Percentiles rank a stretch among this genome's conserved stretches.
Conservation (phyloP, 306 rosid species). For the Clitoria ternatea region DNA sequence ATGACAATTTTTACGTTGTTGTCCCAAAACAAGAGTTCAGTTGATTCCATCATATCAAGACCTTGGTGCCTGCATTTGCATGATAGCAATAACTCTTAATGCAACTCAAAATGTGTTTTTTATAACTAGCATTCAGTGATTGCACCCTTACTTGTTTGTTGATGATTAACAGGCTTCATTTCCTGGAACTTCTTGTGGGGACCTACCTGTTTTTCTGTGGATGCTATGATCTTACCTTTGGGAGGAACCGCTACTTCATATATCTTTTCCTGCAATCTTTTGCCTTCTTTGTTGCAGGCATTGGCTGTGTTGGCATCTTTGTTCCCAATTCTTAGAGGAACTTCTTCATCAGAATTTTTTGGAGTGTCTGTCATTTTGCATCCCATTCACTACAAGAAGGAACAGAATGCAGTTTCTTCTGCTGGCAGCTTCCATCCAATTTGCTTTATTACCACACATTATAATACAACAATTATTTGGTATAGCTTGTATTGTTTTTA, state of each 20-base stretch:
- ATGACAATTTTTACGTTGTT: too few relatives aligned
- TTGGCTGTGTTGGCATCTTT: constrained; percentile 80
- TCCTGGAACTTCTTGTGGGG: constrained; percentile 71
- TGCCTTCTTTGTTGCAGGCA: constrained; percentile 84
- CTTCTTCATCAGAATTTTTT: background rate
- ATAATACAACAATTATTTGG: constrained; percentile 15
- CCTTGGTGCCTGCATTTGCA: background rate
- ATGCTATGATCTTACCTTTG: constrained; percentile 68
- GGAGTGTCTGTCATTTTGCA: background rate
- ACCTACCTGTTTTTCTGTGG: constrained; percentile 76
- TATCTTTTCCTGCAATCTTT: constrained; percentile 78
- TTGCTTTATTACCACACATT: constrained; percentile 25
- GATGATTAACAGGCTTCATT: constrained; percentile 53
- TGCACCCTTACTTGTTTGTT: constrained; percentile 23
- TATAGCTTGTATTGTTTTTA: constrained; percentile 21
- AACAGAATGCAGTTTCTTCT: constrained; percentile 20
- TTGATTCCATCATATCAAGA: background rate
- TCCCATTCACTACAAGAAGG: constrained; percentile 19
- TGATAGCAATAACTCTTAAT: background rate
- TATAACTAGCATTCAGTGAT: background rate
- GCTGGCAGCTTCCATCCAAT: constrained; percentile 10
- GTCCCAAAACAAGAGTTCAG: background rate
- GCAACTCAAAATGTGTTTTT: background rate
- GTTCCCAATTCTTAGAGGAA: constrained; percentile 53
- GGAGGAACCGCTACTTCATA: constrained; percentile 71